These are phyloP conservation scores for Mortierella sp. DNA, from an alignment of 371 early-diverging fungal genomes.

Conservation along the genomic window DNA sequence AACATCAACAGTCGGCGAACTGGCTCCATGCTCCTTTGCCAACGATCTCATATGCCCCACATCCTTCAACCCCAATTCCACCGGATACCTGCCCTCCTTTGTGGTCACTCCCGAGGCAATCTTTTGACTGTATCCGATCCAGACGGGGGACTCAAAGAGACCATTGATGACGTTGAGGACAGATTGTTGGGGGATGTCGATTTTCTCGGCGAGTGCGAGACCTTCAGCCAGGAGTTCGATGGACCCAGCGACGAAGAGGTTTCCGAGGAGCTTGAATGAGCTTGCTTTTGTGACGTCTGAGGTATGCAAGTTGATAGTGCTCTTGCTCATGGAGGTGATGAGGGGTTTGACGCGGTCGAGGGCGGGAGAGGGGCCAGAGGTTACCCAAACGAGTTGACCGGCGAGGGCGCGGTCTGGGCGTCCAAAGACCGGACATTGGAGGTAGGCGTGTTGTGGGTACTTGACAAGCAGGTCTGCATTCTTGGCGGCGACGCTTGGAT, in stretches of 20 bases:
- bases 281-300: slow-evolving; percentile 59
- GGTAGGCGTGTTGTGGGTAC: slow-evolving; percentile 30
- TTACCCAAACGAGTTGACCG: slow-evolving; percentile 61
- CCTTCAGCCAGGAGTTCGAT: slow-evolving; percentile 78
- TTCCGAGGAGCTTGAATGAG: slow-evolving; percentile 73
- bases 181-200: slow-evolving; percentile 66
- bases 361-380: slow-evolving; percentile 56
- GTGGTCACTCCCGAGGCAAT: slow-evolving; percentile 23
- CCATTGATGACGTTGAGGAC: slow-evolving; percentile 67
- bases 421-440: slow-evolving; percentile 67
- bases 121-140: slow-evolving; percentile 44
- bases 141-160: slow-evolving; percentile 61
- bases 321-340: slow-evolving; percentile 30
- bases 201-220: slow-evolving; percentile 73
- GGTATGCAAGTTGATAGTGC: slow-evolving; percentile 17
- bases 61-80: slow-evolving; percentile 66
- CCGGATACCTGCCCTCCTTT: slow-evolving; percentile 59
- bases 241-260: slow-evolving; percentile 68
- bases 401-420: slow-evolving; percentile 62
- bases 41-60: slow-evolving; percentile 57
- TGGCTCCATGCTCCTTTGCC: slow-evolving; percentile 2
- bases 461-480: slow-evolving; percentile 63
- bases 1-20: slow-evolving; percentile 12
- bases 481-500: slow-evolving; percentile 41
- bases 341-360: slow-evolving; percentile 38